Conservation (phyloP, 2,329 filamentous ascomycete genomes). For the Ophiostoma quercus region DNA sequence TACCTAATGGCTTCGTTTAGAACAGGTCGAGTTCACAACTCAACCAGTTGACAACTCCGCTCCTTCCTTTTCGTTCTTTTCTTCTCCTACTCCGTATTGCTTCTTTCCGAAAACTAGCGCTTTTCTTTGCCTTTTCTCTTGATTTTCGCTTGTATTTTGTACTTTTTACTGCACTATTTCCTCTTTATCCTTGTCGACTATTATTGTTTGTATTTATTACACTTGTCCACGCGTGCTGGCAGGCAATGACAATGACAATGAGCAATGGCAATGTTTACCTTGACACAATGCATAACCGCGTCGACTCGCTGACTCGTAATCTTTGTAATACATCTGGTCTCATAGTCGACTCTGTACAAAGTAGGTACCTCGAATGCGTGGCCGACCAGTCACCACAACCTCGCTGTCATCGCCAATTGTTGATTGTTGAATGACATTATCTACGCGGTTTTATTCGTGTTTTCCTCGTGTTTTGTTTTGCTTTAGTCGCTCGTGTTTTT, state of each 20-base stretch:
- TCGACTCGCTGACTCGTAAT: neutral
- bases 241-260: too few relatives aligned
- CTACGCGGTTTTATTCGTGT: neutral
- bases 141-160: neutral
- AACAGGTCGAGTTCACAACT: neutral
- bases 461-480: neutral
- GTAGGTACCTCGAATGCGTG: neutral
- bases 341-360: neutral
- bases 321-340: too few relatives aligned
- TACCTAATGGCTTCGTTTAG: constrained; percentile 6
- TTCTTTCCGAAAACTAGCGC: neutral
- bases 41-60: constrained; percentile 6
- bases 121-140: neutral
- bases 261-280: neutral
- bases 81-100: neutral
- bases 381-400: neutral
- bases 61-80: constrained; percentile 1
- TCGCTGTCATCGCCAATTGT: neutral
- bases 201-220: constrained; percentile 4
- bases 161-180: neutral
- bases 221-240: constrained; percentile 3
- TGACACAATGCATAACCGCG: neutral
- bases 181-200: neutral
- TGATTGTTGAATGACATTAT: neutral
- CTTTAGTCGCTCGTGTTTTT: neutral